A percentile compares a stretch with the other conserved stretches of the same genome.
These are phyloP conservation scores for Candolleomyces efflorescens DNA, from an alignment of 768 basidiomycete genomes.

Conservation along the genomic window DNA sequence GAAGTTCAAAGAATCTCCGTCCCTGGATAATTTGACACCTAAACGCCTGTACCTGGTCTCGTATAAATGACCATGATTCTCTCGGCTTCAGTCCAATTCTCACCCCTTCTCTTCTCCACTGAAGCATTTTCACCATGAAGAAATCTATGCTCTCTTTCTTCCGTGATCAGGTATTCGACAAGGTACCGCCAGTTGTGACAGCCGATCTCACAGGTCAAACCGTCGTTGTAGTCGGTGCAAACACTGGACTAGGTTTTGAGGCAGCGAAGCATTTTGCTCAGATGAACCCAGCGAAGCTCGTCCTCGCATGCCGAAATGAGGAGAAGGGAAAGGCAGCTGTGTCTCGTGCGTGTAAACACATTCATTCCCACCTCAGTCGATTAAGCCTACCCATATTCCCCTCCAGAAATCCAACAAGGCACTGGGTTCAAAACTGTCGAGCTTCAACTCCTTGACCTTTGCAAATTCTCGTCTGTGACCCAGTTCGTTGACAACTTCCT, in stretches of 20 bases:
- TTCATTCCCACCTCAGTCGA: neutral
- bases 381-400: too few relatives aligned
- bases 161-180: constrained; percentile 2
- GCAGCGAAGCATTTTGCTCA: constrained; percentile 39
- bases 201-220: constrained; percentile 40
- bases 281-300: constrained; percentile 35
- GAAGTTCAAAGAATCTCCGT: too few relatives aligned
- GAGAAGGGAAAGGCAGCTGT: constrained; percentile 30
- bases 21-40: too few relatives aligned
- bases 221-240: constrained; percentile 44
- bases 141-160: neutral
- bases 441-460: constrained; percentile 34
- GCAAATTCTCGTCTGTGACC: constrained; percentile 31
- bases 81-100: too few relatives aligned
- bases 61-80: too few relatives aligned
- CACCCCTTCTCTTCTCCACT: too few relatives aligned
- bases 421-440: constrained; percentile 31
- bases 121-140: neutral
- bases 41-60: too few relatives aligned
- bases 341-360: constrained; percentile 22
- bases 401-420: constrained; percentile 18
- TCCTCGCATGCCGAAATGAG: constrained; percentile 32
- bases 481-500: constrained; percentile 31
- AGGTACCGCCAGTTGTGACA: constrained; percentile 25
- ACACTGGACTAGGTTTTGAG: constrained; percentile 46